These are phyloP conservation scores for Pleurotus giganteus DNA, from an alignment of 768 basidiomycete species.

Conservation along the genomic window DNA sequence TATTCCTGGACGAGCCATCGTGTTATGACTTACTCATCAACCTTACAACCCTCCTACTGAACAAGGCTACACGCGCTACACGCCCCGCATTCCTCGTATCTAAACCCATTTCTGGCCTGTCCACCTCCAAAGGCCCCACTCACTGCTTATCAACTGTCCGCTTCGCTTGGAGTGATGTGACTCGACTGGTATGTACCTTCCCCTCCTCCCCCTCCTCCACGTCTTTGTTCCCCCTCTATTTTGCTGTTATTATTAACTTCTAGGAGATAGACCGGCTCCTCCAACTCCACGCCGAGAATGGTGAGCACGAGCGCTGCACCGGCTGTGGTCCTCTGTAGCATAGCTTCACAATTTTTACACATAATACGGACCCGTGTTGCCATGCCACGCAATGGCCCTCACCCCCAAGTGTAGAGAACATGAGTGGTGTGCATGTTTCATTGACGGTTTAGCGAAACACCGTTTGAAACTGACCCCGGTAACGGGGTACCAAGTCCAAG, in stretches of 20 bases:
- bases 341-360: too few species aligned
- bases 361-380: too few species aligned
- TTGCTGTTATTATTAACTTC: conserved; percentile 69
- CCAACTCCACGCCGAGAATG: conserved; percentile 43
- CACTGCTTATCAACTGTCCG: conserved; percentile 61
- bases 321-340: too few species aligned
- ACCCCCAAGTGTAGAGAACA: too few species aligned
- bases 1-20: conserved; percentile 78
- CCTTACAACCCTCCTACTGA: conserved; percentile 63
- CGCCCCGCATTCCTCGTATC: conserved; percentile 68
- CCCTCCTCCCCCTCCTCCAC: conserved; percentile 4
- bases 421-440: too few species aligned
- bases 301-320: too few species aligned
- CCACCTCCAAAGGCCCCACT: conserved; percentile 37
- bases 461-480: too few species aligned
- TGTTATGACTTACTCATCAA: conserved; percentile 83
- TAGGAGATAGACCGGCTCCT: conserved; percentile 75
- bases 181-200: conserved; percentile 49
- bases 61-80: conserved; percentile 53
- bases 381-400: too few species aligned
- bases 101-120: conserved; percentile 32
- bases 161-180: conserved; percentile 84
- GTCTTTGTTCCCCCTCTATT: conserved; percentile 6
- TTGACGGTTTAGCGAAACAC: too few species aligned
- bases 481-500: too few species aligned